Evolutionary conservation across 148 eudicot species (phyloP).

Genomic region (Rhododendron molle): DNA sequence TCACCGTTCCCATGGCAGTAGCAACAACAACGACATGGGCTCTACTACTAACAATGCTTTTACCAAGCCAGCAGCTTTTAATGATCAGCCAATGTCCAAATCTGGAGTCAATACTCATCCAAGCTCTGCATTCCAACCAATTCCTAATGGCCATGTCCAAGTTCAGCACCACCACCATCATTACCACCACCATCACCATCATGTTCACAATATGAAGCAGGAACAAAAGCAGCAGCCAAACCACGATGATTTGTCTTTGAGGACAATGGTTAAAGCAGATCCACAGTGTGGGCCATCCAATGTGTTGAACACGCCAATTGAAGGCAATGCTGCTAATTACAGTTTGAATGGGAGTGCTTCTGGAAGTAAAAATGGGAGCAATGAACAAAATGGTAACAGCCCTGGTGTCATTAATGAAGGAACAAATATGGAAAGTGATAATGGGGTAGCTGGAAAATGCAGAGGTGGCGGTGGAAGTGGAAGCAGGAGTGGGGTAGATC

Average conservation of each 20-base stretch:
- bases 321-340: slow-evolving; percentile 48
- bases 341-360: slow-evolving; percentile 57
- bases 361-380: slow-evolving; percentile 69
- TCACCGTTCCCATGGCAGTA: slow-evolving; percentile 57
- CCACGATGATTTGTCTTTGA: slow-evolving; percentile 28
- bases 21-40: slow-evolving; percentile 71
- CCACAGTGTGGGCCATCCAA: slow-evolving; percentile 41
- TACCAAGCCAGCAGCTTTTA: slow-evolving; percentile 29
- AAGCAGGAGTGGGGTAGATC: slow-evolving; percentile 41
- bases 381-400: slow-evolving; percentile 42
- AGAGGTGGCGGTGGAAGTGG: slow-evolving; percentile 42
- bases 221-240: slow-evolving; percentile 20
- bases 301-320: slow-evolving; percentile 17
- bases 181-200: slow-evolving; percentile 55
- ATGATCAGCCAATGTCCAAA: slow-evolving; percentile 32
- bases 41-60: slow-evolving; percentile 51
- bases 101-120: slow-evolving; percentile 35
- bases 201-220: slow-evolving; percentile 39
- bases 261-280: slow-evolving; percentile 19
- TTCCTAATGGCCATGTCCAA: slow-evolving; percentile 25
- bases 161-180: slow-evolving; percentile 56
- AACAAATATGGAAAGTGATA: slow-evolving; percentile 31
- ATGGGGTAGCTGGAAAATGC: slow-evolving; percentile 35
- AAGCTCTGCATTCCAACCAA: slow-evolving; percentile 36
- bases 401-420: slow-evolving; percentile 35